Base-by-base conservation (phyloP, 2,329 filamentous ascomycete genomes). In the Colletotrichum sp. region DNA sequence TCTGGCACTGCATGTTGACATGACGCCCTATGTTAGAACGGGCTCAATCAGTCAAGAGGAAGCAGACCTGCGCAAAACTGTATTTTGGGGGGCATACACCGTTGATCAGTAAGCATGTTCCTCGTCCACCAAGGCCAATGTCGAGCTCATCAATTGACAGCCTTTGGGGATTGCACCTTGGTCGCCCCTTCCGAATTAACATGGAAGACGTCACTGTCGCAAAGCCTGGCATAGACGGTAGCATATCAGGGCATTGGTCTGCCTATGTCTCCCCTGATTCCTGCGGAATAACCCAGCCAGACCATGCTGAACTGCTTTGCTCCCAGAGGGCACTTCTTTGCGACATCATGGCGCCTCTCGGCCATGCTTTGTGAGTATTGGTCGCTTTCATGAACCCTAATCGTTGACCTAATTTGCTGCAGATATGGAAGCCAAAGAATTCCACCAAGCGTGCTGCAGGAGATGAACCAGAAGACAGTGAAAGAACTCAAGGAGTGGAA, bases 81-180 rank as follows among this genome's bases (percentile, higher is more conserved):
- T 81, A 1, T 83, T 83, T 71, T 83, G 82, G 82, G 81, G 79
- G 16, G 80, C 79, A 8, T 83, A 80, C 63, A 78, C 79, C 3
- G 75, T 80, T 39, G 81, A 83, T 60, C 80, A 81, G 80, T 81
- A 74, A 66, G 80, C 34, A 21, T 28, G 12, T 10, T 32, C 28
- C 10, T 21, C 21, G 36, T 13, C 16, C 24, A 6, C 4, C 39
- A 3, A 18, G 21, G 6, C 6, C 49, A 59, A 10, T 21, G 6
- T 44, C 13, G 15, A 16, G 15, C 63, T 64, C 10, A 64, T 12
- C 34, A 12, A 5, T 16, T 13, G 21, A 16, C 57, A 81, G 80
- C 44, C 78, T 81, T 72, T 81, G 80, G 80, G 76, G 79, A 18
- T 80, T 81, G 59, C 78, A 80, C 44, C 76, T 81, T 8, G 63